Percentiles rank a stretch among this genome's conserved stretches.
phyloP scores from a whole-genome alignment of 83 land plant species.

The Thuja plicata region DNA sequence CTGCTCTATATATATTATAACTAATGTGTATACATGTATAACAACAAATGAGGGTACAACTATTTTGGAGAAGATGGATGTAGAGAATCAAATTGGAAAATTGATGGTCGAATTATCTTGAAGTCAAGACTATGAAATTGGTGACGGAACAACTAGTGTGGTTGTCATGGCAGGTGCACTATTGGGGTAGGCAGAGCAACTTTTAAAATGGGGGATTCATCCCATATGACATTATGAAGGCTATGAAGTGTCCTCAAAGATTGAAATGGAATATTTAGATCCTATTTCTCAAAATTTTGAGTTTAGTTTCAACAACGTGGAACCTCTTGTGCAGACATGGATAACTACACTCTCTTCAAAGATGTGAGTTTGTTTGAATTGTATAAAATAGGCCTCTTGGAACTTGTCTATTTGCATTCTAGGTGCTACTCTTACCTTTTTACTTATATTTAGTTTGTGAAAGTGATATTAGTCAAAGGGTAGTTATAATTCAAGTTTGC shows the following conservation, averaged over 20 bases:
- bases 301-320: slow-evolving; percentile 50
- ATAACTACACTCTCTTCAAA: too few species aligned
- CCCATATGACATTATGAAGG: slow-evolving; percentile 97
- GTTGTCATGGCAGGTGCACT: slow-evolving; percentile 97
- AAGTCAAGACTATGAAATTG: too few species aligned
- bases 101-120: slow-evolving; percentile 98
- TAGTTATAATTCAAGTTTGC: too few species aligned
- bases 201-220: slow-evolving; percentile 93
- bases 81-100: slow-evolving; percentile 96
- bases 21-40: slow-evolving; percentile 4
- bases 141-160: slow-evolving; percentile 99
- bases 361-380: neutral
- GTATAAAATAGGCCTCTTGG: neutral
- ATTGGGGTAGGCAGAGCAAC: slow-evolving; percentile 89
- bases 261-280: slow-evolving; percentile 89
- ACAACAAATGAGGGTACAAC: slow-evolving; percentile 99
- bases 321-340: slow-evolving; percentile 88
- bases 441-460: neutral
- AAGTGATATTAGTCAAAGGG: neutral
- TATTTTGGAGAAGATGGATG: slow-evolving; percentile 98
- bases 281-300: slow-evolving; percentile 77
- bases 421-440: slow-evolving; percentile 4
- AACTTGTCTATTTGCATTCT: neutral
- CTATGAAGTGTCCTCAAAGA: slow-evolving; percentile 91
- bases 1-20: neutral